Evolutionary conservation across 495 filamentous ascomycete species (phyloP).

Genomic region (Penicillium simplicissimum): DNA sequence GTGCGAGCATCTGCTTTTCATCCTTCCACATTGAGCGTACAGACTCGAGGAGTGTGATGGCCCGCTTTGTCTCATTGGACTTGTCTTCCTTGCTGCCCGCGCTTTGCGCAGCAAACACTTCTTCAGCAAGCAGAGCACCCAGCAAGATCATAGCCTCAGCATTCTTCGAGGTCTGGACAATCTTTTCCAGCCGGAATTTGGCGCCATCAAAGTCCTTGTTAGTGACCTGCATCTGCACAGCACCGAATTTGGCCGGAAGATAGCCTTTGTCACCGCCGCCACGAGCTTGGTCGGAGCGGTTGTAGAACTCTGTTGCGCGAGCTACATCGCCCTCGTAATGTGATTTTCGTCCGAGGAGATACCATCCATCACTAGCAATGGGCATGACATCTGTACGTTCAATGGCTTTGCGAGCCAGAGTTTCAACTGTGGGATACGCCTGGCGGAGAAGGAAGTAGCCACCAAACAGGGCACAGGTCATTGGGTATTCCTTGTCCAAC

Average conservation of each 20-base stretch:
- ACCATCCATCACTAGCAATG: slow-evolving; percentile 96
- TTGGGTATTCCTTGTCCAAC: slow-evolving; percentile 86
- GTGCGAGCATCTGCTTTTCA: slow-evolving; percentile 74
- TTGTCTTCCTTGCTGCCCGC: slow-evolving; percentile 83
- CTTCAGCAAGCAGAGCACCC: slow-evolving; percentile 87
- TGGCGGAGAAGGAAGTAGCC: slow-evolving; percentile 82
- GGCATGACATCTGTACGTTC: slow-evolving; percentile 93
- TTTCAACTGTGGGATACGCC: slow-evolving; percentile 74
- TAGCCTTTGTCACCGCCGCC: slow-evolving; percentile 86
- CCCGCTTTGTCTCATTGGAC: slow-evolving; percentile 75
- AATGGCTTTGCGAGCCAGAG: slow-evolving; percentile 87
- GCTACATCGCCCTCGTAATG: slow-evolving; percentile 70
- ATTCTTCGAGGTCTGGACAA: slow-evolving; percentile 80
- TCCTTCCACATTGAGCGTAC: slow-evolving; percentile 91
- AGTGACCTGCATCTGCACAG: slow-evolving; percentile 81
- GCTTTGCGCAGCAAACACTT: slow-evolving; percentile 78
- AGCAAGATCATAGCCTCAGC: slow-evolving; percentile 90
- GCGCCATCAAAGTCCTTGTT: slow-evolving; percentile 85
- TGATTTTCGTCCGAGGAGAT: slow-evolving; percentile 83
- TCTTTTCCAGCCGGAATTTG: slow-evolving; percentile 91
- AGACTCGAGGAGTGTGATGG: slow-evolving; percentile 74
- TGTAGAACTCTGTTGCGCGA: slow-evolving; percentile 78
- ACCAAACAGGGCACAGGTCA: slow-evolving; percentile 88
- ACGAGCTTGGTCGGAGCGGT: slow-evolving; percentile 82
- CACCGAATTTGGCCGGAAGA: slow-evolving; percentile 88